Evolutionary conservation across 1,284 basidiomycete species (phyloP).

Genomic region (Pterula multifida): DNA sequence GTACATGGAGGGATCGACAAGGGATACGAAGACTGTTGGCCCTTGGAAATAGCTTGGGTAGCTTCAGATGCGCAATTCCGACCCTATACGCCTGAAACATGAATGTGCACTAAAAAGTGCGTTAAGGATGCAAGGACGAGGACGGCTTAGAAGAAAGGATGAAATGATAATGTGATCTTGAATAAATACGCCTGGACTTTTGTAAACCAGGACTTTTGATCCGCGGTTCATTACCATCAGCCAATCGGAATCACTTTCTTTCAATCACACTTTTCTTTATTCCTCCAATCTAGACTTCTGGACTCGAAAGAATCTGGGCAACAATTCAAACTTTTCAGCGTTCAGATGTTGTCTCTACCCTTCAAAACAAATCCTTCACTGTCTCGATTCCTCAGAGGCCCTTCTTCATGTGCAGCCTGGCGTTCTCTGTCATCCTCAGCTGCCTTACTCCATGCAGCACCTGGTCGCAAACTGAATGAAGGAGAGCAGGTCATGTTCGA

Average conservation of each 20-base stretch:
- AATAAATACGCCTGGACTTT: no score
- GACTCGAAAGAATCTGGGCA: not conserved
- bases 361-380: not conserved
- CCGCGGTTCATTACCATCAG: not conserved
- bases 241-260: not conserved
- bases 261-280: not conserved
- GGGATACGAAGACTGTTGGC: not conserved
- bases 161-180: no score
- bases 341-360: not conserved
- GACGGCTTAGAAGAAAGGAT: not conserved
- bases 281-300: not conserved
- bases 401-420: no score
- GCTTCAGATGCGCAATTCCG: not conserved
- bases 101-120: not conserved
- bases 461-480: not conserved
- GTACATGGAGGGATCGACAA: not conserved
- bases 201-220: not conserved
- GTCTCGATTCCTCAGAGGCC: not conserved
- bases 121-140: not conserved
- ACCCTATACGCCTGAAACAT: not conserved
- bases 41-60: not conserved
- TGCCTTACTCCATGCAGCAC: not conserved
- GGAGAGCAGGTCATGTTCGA: not conserved
- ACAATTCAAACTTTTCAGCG: not conserved
- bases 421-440: not conserved